A percentile compares a stretch with the other conserved stretches of the same genome.
Evolutionary conservation across 495 filamentous ascomycete genomes (phyloP).

Genomic region (Terfezia boudieri): DNA sequence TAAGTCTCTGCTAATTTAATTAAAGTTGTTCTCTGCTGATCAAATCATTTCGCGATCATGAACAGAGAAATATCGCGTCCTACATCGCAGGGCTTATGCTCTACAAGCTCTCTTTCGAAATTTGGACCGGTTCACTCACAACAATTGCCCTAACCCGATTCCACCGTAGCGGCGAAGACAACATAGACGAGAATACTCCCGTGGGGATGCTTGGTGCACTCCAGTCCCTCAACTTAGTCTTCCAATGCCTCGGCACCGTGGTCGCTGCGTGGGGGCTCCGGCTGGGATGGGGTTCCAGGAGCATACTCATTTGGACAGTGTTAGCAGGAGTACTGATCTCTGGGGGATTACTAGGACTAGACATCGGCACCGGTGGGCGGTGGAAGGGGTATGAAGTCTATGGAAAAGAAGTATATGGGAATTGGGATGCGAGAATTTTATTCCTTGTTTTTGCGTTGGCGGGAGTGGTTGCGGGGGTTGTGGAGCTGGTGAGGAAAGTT

Average conservation of each 20-base stretch:
- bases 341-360: background rate
- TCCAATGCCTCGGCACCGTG: constrained; percentile 23
- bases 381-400: background rate
- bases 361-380: background rate
- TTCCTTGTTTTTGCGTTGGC: background rate
- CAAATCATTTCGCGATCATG: constrained; percentile 7
- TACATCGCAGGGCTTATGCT: constrained; percentile 25
- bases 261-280: constrained; percentile 17
- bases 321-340: background rate
- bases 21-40: background rate
- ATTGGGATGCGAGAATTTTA: background rate
- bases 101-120: constrained; percentile 27
- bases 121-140: constrained; percentile 26
- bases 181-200: constrained; percentile 19
- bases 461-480: background rate
- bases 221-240: constrained; percentile 17
- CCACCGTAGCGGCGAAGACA: constrained; percentile 12
- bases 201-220: constrained; percentile 13
- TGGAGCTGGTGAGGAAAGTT: background rate
- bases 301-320: background rate
- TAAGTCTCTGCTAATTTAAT: background rate
- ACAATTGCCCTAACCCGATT: constrained; percentile 26
- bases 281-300: background rate
- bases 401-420: background rate
- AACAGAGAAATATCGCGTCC: constrained; percentile 21